Evolutionary conservation across 2,329 filamentous ascomycete genomes (phyloP), one percentile per base, ranked within the genome.

Genomic region (Aureobasidium uvarum): DNA sequence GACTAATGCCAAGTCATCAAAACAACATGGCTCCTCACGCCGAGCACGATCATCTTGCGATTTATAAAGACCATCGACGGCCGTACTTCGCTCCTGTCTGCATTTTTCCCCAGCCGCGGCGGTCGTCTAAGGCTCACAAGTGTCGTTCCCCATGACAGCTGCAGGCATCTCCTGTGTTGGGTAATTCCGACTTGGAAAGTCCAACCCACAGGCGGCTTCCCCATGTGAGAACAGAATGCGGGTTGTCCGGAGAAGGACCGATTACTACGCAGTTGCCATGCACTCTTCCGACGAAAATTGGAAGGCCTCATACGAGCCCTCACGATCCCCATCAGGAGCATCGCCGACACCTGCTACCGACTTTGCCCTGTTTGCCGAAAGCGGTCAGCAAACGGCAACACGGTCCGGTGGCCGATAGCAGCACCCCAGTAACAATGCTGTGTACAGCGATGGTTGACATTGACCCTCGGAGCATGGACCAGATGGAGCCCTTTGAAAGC

Each of bases 1-100:
- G 3, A 64, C 25, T 55, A 55, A 64, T 64, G 60, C 50, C 60
- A 55, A 55, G 60, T 25, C 16, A 20, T 55, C 4, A 5, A 41
- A 10, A n/a, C 28, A 8, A 39, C 50, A 55, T 23, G 50, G 50
- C 50, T 31, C 60, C 28, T 55, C 60, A 46, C 50, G 50, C 41
- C 39, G 38, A 55, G 60, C 23, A 45, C 20, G 28, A 46, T 46
- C 33, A 54, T 46, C 41, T 39, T 3, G 39, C 36, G 23, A 25
- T 13, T 63, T 55, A 48, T 55, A 46, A 54, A 38, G 5, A 11
- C 18, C 31, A 20, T 39, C 28, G n/a, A 55, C 60, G 50, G 60
- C 60, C 41, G 48, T 64, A 64, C 50, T 48, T 64, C 60, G 60
- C 60, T 64, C 60, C 36, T 64, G 48, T 39, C n/a, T 13, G 2